Percentiles rank a stretch among this genome's conserved stretches.
Conservation (phyloP, 2,329 filamentous ascomycete genomes). For the Alternaria ventricosa region DNA sequence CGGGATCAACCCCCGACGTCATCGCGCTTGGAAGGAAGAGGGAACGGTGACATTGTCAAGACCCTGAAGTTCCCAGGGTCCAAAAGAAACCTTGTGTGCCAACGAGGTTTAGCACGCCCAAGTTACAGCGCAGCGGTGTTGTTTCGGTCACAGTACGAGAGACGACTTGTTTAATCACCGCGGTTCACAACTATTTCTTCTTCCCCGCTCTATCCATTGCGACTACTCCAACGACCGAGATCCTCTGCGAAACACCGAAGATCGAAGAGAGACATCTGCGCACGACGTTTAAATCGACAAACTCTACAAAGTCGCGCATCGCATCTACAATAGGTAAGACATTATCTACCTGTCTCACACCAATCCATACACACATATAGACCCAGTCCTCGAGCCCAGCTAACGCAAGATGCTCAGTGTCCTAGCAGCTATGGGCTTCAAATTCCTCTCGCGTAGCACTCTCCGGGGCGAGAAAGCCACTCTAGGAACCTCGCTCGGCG, state of each 20-base stretch:
- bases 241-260: background rate
- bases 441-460: constrained; percentile 38
- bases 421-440: constrained; percentile 30
- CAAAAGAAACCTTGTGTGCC: background rate
- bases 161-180: background rate
- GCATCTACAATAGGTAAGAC: background rate
- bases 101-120: background rate
- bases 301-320: background rate
- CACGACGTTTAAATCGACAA: background rate
- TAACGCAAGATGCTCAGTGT: background rate
- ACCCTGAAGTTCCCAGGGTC: background rate
- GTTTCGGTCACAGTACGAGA: background rate
- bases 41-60: constrained; percentile 1
- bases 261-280: background rate
- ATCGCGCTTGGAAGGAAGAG: background rate
- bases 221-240: background rate
- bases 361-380: background rate
- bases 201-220: background rate
- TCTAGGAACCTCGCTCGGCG: constrained; percentile 25
- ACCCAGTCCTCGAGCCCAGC: background rate
- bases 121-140: background rate
- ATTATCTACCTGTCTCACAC: background rate
- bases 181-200: background rate
- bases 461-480: constrained; percentile 41
- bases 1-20: constrained; percentile 3